Percentiles rank a stretch among this genome's conserved stretches.
Evolutionary conservation across 306 rosid species (phyloP).

Genomic region (Neltuma alba): DNA sequence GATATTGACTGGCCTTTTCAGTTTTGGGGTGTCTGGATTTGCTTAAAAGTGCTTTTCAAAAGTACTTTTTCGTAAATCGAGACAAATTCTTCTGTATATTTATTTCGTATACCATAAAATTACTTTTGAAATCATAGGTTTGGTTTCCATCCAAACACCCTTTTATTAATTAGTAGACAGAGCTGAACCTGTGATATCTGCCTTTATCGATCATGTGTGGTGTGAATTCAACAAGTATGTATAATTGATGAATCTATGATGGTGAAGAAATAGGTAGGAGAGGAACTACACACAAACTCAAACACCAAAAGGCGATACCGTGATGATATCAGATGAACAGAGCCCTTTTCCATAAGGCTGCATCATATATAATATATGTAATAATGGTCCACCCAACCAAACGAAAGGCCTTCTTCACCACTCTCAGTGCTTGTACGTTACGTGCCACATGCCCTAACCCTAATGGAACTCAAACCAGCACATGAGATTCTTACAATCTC

Average conservation of each 20-base stretch:
- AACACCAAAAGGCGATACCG: neutral
- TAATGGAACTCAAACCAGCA: neutral
- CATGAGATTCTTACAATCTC: conserved; percentile 8
- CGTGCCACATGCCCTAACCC: conserved; percentile 29
- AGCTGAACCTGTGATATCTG: neutral
- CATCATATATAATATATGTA: neutral
- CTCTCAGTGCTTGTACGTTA: conserved; percentile 1
- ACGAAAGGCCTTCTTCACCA: conserved; percentile 19
- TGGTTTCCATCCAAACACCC: too few species aligned
- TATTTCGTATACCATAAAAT: too few species aligned
- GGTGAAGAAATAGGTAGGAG: neutral
- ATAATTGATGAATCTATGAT: neutral
- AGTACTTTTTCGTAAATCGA: too few species aligned
- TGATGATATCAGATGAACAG: neutral
- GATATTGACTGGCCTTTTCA: neutral
- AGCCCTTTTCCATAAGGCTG: neutral
- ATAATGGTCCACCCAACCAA: conserved; percentile 18
- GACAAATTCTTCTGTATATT: too few species aligned
- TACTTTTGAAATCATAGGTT: too few species aligned
- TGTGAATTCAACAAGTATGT: neutral
- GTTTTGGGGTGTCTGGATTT: too few species aligned
- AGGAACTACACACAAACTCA: neutral
- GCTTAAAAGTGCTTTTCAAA: too few species aligned
- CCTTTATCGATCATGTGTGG: neutral
- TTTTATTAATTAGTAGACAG: too few species aligned